phyloP scores from a whole-genome alignment of 2,329 filamentous ascomycete genomes.

The Teratosphaeria nubilosa region DNA sequence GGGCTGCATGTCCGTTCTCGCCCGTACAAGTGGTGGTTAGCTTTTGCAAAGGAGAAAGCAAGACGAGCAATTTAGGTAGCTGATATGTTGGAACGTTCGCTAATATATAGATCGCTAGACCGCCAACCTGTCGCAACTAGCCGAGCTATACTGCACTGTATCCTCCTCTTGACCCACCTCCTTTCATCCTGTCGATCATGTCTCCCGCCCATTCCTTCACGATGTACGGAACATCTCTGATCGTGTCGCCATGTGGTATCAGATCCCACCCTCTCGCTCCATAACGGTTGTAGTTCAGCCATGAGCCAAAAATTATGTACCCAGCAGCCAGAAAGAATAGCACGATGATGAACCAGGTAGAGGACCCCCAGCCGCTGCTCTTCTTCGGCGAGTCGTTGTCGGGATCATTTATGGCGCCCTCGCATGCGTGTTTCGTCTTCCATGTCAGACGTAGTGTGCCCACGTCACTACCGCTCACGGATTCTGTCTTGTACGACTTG shows the following conservation, averaged over 20 bases:
- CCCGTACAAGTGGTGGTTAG: background rate
- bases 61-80: background rate
- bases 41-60: background rate
- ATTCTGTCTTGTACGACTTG: conserved; percentile 57
- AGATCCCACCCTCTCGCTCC: conserved; percentile 92
- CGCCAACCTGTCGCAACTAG: background rate
- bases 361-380: conserved; percentile 75
- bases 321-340: conserved; percentile 74
- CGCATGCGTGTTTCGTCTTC: conserved; percentile 81
- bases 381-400: conserved; percentile 22
- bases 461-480: conserved; percentile 39
- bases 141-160: conserved; percentile 80
- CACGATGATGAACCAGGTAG: conserved; percentile 91
- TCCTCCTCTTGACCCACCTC: conserved; percentile 64
- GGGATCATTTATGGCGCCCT: conserved; percentile 40
- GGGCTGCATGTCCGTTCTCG: background rate
- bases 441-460: conserved; percentile 68
- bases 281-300: conserved; percentile 98
- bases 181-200: conserved; percentile 75
- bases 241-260: conserved; percentile 81
- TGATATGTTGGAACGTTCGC: background rate
- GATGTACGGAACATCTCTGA: conserved; percentile 85
- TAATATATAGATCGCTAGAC: background rate
- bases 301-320: conserved; percentile 95
- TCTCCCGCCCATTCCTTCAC: conserved; percentile 77